A percentile compares a stretch with the other conserved stretches of the same genome.
Conservation (phyloP, 1,284 basidiomycete genomes). For the Apiotrichum sp. region DNA sequence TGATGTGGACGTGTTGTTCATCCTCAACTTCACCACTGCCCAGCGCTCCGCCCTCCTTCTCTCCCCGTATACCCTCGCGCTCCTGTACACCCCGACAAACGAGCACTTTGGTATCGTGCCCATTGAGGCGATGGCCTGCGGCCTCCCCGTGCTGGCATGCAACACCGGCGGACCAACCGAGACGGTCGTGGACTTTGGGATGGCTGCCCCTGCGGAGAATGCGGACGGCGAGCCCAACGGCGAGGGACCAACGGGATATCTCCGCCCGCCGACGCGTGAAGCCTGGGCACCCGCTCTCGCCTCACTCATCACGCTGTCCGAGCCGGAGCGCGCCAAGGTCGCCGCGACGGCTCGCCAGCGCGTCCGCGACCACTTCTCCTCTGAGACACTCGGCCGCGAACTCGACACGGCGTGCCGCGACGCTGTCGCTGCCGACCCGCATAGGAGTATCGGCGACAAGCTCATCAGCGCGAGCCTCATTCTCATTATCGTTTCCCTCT, state of each 20-base stretch:
- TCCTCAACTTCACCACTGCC: constrained; percentile 74
- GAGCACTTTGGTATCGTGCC: constrained; percentile 98
- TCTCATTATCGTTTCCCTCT: constrained; percentile 7
- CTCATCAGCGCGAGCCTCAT: constrained; percentile 22
- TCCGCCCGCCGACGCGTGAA: constrained; percentile 57
- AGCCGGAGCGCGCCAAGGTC: constrained; percentile 52
- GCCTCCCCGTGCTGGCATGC: constrained; percentile 81
- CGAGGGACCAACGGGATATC: constrained; percentile 53
- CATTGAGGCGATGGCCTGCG: constrained; percentile 89
- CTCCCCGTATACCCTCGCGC: constrained; percentile 57
- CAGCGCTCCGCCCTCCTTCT: constrained; percentile 73
- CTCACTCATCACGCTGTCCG: constrained; percentile 56
- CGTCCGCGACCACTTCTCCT: constrained; percentile 57
- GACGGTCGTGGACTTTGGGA: constrained; percentile 60
- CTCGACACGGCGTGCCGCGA: constrained; percentile 59
- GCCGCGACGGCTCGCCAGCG: constrained; percentile 55
- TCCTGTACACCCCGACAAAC: constrained; percentile 90
- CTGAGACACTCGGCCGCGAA: constrained; percentile 61
- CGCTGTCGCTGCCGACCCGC: constrained; percentile 45
- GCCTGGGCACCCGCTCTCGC: constrained; percentile 64
- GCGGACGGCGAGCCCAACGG: neutral
- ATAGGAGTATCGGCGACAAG: constrained; percentile 29
- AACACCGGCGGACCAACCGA: constrained; percentile 88
- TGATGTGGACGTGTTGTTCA: constrained; percentile 65
- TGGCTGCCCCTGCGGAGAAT: neutral